Conservation (phyloP, 106 monocot genomes). For the Cymbidium sinense region DNA sequence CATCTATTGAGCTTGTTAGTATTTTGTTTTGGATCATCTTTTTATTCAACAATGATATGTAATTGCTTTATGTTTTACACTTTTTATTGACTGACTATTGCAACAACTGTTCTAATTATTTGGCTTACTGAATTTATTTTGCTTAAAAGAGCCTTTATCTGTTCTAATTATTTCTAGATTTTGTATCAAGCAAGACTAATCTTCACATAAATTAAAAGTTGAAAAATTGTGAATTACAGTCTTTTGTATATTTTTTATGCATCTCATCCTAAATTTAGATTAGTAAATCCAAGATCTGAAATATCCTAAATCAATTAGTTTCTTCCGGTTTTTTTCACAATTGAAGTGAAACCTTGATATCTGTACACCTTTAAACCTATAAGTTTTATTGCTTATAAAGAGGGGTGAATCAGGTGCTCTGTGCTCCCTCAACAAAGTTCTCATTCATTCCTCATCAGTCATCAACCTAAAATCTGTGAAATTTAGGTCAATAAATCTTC, state of each 20-base stretch:
- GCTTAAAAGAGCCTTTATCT: too few species aligned
- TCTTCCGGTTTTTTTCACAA: not conserved
- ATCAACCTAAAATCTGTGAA: not conserved
- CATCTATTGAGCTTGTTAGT: too few species aligned
- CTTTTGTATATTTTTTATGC: not conserved
- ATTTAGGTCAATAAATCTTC: not conserved
- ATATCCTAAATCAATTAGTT: not conserved
- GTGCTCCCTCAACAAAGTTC: not conserved
- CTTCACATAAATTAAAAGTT: not conserved
- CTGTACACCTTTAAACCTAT: not conserved
- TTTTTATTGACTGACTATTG: too few species aligned
- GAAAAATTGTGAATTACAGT: not conserved
- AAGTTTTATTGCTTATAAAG: not conserved
- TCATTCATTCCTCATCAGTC: not conserved
- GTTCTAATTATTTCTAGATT: too few species aligned
- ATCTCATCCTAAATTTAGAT: not conserved
- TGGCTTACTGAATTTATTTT: not conserved
- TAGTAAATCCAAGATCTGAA: not conserved
- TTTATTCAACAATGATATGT: too few species aligned
- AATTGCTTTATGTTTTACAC: too few species aligned
- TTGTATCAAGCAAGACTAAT: too few species aligned
- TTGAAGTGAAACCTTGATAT: not conserved
- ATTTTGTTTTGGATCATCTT: too few species aligned
- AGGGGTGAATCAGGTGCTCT: not conserved
- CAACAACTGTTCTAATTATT: too few species aligned